These are phyloP conservation scores for Aspergillus aculeatinus DNA, from an alignment of 2,329 filamentous ascomycete species.

Conservation along the genomic window DNA sequence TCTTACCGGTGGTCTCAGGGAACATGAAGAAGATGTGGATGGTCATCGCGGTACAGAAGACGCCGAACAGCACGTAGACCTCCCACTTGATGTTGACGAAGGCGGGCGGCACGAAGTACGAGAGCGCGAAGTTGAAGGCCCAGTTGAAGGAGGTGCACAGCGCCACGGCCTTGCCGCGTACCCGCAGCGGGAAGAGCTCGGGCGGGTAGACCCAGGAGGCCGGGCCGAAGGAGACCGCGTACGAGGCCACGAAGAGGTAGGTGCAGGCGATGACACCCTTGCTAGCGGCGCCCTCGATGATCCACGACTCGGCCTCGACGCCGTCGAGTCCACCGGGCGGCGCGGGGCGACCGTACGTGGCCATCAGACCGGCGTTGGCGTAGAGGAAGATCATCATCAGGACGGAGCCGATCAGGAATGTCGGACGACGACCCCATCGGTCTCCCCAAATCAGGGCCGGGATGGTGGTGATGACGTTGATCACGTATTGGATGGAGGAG, in stretches of 20 bases:
- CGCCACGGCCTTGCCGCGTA: constrained; percentile 64
- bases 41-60: constrained; percentile 66
- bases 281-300: constrained; percentile 48
- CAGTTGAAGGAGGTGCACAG: constrained; percentile 63
- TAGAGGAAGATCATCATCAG: constrained; percentile 57
- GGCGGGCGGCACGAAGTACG: constrained; percentile 58
- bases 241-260: constrained; percentile 71
- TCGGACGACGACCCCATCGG: constrained; percentile 69
- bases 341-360: constrained; percentile 35
- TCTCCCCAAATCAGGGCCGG: constrained; percentile 76
- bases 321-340: constrained; percentile 43
- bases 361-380: constrained; percentile 45
- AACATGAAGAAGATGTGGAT: constrained; percentile 66
- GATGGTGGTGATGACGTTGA: constrained; percentile 77
- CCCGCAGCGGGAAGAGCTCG: constrained; percentile 61
- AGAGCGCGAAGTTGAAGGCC: constrained; percentile 58
- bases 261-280: constrained; percentile 69
- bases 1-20: constrained; percentile 70
- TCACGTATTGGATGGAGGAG: constrained; percentile 70
- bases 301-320: constrained; percentile 40
- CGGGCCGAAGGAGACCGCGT: constrained; percentile 64
- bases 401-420: constrained; percentile 63
- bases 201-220: constrained; percentile 61
- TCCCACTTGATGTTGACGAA: constrained; percentile 58
- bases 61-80: constrained; percentile 73